These are phyloP conservation scores for Talaromyces funiculosus DNA, from an alignment of 2,329 filamentous ascomycete species.

Conservation along the genomic window DNA sequence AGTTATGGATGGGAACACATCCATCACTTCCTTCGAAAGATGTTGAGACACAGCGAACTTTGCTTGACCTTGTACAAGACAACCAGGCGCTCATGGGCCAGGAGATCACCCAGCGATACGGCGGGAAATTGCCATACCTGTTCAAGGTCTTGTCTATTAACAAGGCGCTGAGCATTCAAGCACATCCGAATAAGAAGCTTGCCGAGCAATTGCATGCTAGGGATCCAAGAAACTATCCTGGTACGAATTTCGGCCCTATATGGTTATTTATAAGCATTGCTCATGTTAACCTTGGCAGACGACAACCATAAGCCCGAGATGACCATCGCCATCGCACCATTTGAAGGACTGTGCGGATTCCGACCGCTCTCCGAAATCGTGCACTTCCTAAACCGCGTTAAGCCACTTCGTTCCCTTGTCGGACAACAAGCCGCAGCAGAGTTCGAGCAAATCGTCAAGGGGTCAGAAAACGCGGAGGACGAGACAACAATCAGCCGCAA, in stretches of 20 bases:
- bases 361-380: slow-evolving; percentile 78
- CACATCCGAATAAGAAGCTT: slow-evolving; percentile 91
- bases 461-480: slow-evolving; percentile 49
- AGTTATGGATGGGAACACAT: slow-evolving; percentile 99
- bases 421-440: slow-evolving; percentile 49
- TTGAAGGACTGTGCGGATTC: slow-evolving; percentile 95
- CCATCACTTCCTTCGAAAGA: slow-evolving; percentile 93
- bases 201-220: slow-evolving; percentile 80
- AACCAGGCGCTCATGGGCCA: slow-evolving; percentile 76
- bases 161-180: slow-evolving; percentile 95
- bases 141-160: slow-evolving; percentile 97
- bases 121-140: slow-evolving; percentile 81
- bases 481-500: slow-evolving; percentile 51
- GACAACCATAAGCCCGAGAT: slow-evolving; percentile 99
- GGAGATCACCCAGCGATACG: slow-evolving; percentile 68
- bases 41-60: slow-evolving; percentile 70
- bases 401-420: slow-evolving; percentile 60
- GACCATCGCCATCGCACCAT: slow-evolving; percentile 94
- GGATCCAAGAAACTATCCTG: slow-evolving; percentile 88
- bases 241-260: slow-evolving; percentile 27
- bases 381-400: slow-evolving; percentile 69
- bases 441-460: slow-evolving; percentile 52
- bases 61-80: slow-evolving; percentile 81
- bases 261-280: background rate
- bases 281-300: slow-evolving; percentile 44